Base-by-base conservation (phyloP, 805 yeast species). In the Lipomyces oligophaga region DNA sequence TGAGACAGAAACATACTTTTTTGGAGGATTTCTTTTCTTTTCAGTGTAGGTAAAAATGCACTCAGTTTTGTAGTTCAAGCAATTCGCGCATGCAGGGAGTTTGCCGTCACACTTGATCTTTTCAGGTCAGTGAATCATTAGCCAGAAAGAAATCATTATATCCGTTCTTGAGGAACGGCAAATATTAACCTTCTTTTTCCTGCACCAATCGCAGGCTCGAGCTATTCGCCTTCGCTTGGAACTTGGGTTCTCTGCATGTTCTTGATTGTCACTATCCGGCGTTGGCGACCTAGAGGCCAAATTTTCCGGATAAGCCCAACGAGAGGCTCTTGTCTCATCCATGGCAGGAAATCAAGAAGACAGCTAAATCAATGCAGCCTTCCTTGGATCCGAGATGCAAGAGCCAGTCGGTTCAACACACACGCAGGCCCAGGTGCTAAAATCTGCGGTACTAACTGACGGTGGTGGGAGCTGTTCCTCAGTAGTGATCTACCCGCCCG, bases 151-250 rank as follows among this genome's bases (percentile, higher is more conserved):
- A 19, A 38, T 19, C 2, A 22, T 21, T 2, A 30, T 4, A 10
- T 3, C 16, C 30, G 20, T 24, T 15, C 4, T n/a, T n/a, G n/a
- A n/a, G n/a, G 5, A 19, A 18, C 18, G 5, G 8, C 28, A 21
- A 16, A 13, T 20, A 37, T 33, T 8, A 6, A 50, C 56, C 47
- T 70, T 70, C 50, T 70, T 63, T 36, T 64, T 67, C n/a, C 73
- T 66, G 43, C 79, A 75, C 30, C 63, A 67, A 53, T 74, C 77
- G 58, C 78, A 75, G 4, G 78, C 78, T 41, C 69, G 67, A 33
- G 68, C 60, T 19, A 67, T 69, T 34, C 78, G 59, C 30, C 71
- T 62, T 31, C 73, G 54, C 31, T 58, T 58, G 16, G 35, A n/a
- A n/a, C n/a, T n/a, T n/a, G n/a, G n/a, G n/a, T n/a, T n/a, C n/a